These are phyloP conservation scores for Urtica urens DNA, from an alignment of 306 rosid species.

Conservation along the genomic window DNA sequence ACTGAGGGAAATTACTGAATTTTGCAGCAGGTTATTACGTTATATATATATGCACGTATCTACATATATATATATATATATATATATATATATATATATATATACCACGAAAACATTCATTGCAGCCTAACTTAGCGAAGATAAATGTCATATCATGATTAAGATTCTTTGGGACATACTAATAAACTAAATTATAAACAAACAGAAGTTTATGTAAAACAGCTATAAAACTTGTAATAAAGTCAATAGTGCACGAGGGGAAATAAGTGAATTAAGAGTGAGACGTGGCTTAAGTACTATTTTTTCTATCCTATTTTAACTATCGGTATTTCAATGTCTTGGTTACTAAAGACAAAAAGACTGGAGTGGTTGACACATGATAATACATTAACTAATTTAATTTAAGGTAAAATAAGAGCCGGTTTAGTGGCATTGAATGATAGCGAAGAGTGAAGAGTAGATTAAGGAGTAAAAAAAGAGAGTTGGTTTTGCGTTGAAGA, in stretches of 20 bases:
- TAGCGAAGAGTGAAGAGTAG: background rate
- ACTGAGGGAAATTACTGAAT: constrained; percentile 28
- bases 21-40: constrained; percentile 13
- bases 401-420: background rate
- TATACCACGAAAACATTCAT: background rate
- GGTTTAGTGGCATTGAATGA: background rate
- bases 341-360: background rate
- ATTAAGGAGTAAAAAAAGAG: background rate
- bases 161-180: constrained; percentile 3
- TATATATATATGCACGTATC: background rate
- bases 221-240: constrained; percentile 14
- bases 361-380: background rate
- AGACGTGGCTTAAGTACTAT: no score
- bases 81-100: background rate
- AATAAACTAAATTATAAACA: no score
- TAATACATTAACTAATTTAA: background rate
- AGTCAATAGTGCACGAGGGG: constrained; percentile 7
- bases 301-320: background rate
- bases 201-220: constrained; percentile 1
- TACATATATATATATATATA: background rate
- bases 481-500: background rate
- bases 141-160: constrained; percentile 25
- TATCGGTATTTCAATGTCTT: background rate
- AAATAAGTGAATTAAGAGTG: no score
- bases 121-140: constrained; percentile 3